phyloP scores from a whole-genome alignment of 306 rosid genomes.

The Argentina anserina region DNA sequence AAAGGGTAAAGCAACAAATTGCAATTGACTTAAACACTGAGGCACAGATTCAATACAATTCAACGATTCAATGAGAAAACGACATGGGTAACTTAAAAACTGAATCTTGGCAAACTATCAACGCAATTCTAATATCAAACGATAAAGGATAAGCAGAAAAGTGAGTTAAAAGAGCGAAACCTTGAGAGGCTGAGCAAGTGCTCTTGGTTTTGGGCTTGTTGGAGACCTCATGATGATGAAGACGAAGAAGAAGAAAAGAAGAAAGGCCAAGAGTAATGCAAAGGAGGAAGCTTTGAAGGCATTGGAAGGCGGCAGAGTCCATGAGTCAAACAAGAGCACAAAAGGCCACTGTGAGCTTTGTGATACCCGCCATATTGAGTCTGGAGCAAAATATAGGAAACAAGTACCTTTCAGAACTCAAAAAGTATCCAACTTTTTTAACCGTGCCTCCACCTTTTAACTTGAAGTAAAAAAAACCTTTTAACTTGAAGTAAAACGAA shows the following conservation, averaged over 20 bases:
- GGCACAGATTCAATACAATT: not conserved
- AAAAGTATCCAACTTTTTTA: not conserved
- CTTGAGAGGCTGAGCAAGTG: conserved; percentile 11
- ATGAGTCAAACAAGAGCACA: conserved; percentile 18
- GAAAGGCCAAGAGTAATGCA: not conserved
- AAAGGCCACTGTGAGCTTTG: conserved; percentile 18
- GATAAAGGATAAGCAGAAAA: not conserved
- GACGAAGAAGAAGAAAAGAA: not conserved
- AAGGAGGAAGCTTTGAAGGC: conserved; percentile 5
- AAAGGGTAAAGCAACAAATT: too few relatives aligned
- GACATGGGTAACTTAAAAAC: not conserved
- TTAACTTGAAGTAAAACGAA: too few relatives aligned
- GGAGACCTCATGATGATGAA: conserved; percentile 19
- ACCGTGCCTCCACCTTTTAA: not conserved
- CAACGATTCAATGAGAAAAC: not conserved
- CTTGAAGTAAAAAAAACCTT: too few relatives aligned
- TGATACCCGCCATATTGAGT: conserved; percentile 18
- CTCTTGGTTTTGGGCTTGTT: conserved; percentile 7
- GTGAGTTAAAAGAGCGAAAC: conserved; percentile 2
- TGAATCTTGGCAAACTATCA: not conserved
- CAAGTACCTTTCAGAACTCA: not conserved
- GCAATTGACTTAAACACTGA: not conserved
- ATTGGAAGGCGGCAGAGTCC: conserved; percentile 14
- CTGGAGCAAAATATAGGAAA: conserved; percentile 4
- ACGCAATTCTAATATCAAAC: not conserved